Evolutionary conservation across 805 yeast genomes (phyloP).

Genomic region (Candida tibetensis): DNA sequence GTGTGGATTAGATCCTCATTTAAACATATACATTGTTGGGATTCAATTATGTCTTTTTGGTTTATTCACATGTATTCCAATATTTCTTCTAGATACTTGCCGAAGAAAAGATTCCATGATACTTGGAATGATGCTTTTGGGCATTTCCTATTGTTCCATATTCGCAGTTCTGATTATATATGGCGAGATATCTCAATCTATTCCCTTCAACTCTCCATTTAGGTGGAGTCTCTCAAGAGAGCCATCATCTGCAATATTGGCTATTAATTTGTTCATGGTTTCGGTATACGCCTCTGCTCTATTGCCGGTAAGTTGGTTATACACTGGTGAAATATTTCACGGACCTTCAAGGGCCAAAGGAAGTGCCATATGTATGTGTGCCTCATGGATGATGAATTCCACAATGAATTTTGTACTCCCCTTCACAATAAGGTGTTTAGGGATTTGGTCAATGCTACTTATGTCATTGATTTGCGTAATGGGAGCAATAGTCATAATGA

Average conservation of each 20-base stretch:
- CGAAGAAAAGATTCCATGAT: slow-evolving; percentile 47
- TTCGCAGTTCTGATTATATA: slow-evolving; percentile 33
- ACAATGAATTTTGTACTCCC: slow-evolving; percentile 41
- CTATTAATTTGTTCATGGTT: slow-evolving; percentile 43
- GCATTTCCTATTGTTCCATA: slow-evolving; percentile 32
- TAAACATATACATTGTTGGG: slow-evolving; percentile 32
- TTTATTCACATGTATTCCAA: slow-evolving; percentile 43
- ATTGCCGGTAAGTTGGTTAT: slow-evolving; percentile 48
- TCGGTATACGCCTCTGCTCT: slow-evolving; percentile 47
- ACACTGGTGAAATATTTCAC: slow-evolving; percentile 50
- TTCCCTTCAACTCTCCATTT: slow-evolving; percentile 20
- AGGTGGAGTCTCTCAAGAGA: slow-evolving; percentile 34
- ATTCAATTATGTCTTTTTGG: slow-evolving; percentile 38
- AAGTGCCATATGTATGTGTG: slow-evolving; percentile 42
- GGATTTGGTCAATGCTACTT: slow-evolving; percentile 40
- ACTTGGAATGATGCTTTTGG: slow-evolving; percentile 41
- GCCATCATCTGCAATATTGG: slow-evolving; percentile 43
- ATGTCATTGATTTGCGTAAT: slow-evolving; percentile 33
- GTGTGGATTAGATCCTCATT: slow-evolving; percentile 41
- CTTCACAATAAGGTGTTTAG: slow-evolving; percentile 27
- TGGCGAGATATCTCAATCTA: slow-evolving; percentile 27
- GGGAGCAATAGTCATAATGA: slow-evolving; percentile 27
- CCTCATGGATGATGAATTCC: slow-evolving; percentile 44
- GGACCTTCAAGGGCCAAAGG: slow-evolving; percentile 46
- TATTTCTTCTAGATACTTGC: slow-evolving; percentile 40